Evolutionary conservation across 2,329 filamentous ascomycete species (phyloP).

Genomic region (Rhinocladiella mackenziei): DNA sequence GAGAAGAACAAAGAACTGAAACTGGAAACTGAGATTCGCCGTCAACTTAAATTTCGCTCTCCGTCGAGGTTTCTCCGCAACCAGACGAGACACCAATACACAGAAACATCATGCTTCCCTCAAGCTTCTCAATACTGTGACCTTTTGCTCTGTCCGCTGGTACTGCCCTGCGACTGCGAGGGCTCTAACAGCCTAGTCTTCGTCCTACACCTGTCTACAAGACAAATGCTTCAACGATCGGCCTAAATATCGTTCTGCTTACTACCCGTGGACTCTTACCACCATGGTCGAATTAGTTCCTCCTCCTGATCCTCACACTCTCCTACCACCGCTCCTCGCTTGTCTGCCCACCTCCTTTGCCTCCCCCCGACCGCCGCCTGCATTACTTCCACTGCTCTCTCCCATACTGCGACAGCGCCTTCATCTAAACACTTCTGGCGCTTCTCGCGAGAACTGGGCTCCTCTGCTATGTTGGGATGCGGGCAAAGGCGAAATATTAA

Average conservation of each 20-base stretch:
- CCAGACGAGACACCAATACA: too few relatives aligned
- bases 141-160: too few relatives aligned
- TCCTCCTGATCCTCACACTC: slow-evolving; percentile 52
- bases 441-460: slow-evolving; percentile 53
- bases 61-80: too few relatives aligned
- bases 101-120: too few relatives aligned
- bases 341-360: slow-evolving; percentile 60
- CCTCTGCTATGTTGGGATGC: slow-evolving; percentile 57
- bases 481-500: slow-evolving; percentile 50
- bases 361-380: slow-evolving; percentile 57
- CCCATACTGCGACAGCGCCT: slow-evolving; percentile 62
- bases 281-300: slow-evolving; percentile 53
- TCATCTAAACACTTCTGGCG: slow-evolving; percentile 50
- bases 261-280: background rate
- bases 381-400: slow-evolving; percentile 57
- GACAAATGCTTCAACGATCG: background rate
- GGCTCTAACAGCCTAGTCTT: background rate
- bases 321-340: slow-evolving; percentile 61
- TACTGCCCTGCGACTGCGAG: too few relatives aligned
- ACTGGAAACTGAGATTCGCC: background rate
- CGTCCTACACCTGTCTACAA: background rate
- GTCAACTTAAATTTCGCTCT: too few relatives aligned
- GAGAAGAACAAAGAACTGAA: background rate
- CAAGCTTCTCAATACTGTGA: too few relatives aligned
- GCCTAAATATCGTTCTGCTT: background rate